These are phyloP conservation scores for Cryptosporidium baileyi DNA, from an alignment of 169 alveolate genomes.

Conservation along the genomic window DNA sequence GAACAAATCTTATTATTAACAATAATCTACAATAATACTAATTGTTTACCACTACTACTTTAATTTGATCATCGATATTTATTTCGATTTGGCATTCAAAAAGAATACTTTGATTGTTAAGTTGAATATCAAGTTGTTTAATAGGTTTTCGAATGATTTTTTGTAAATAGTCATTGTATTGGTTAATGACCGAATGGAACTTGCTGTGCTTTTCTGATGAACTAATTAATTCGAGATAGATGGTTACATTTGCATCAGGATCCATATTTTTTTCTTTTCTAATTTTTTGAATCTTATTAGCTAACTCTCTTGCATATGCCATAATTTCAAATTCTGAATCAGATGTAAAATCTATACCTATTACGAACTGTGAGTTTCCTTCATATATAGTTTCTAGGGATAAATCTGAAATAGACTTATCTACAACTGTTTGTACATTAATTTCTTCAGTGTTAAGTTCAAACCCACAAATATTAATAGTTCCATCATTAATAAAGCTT, in stretches of 20 bases:
- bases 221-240: background rate
- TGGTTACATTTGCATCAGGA: conserved; percentile 52
- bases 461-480: conserved; percentile 76
- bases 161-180: conserved; percentile 32
- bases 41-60: conserved; percentile 10
- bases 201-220: background rate
- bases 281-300: conserved; percentile 81
- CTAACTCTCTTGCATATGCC: conserved; percentile 81
- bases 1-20: background rate
- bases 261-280: conserved; percentile 75
- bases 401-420: conserved; percentile 73
- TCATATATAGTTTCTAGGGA: conserved; percentile 73
- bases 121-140: background rate
- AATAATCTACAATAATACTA: background rate
- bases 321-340: conserved; percentile 76
- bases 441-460: conserved; percentile 81
- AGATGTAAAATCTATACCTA: conserved; percentile 78
- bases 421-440: conserved; percentile 69
- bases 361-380: conserved; percentile 76
- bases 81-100: conserved; percentile 35
- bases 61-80: conserved; percentile 1
- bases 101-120: background rate
- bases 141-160: conserved; percentile 47
- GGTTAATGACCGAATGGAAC: background rate
- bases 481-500: conserved; percentile 69